Evolutionary conservation across 139 green algal species (phyloP), one percentile per base, ranked within the genome.

Genomic region (Gonium pectorale): DNA sequence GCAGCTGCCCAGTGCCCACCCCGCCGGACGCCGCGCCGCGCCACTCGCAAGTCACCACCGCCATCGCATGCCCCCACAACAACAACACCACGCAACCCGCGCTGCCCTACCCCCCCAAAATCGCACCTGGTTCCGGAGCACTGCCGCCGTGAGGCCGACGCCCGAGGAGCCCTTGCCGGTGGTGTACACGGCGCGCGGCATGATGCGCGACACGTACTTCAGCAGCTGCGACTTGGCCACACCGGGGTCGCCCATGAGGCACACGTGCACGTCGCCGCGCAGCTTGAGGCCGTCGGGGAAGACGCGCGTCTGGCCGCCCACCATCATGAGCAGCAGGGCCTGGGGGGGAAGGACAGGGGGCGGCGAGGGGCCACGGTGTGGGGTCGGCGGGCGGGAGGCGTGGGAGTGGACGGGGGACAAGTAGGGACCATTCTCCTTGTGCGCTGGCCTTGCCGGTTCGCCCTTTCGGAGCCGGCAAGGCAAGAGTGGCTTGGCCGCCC

Each of bases 161-260:
- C 96, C 97, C 44, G 92, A 97, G 70, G 93, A 97, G 31, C 97
- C 97, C 83, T 97, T 97, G 81, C 97, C 97, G 22, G 97, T 99
- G 43, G 97, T 99, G 94, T 99, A 99, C 7, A 99, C 94, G 0
- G 94, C 96, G 1, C 97, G 91, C 2, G 96, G 96, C 22, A 94
- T 95, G 49, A 98, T 89, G 78, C 95, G 91, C 5, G 90, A 89
- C 38, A 98, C 92, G 88, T 97, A 91, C 79, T 96, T 96, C 79
- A 98, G 94, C 87, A 98, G 92, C 94, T 99, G 97, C 13, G 90
- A 97, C 93, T 99, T 99, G 59, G 97, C 97, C 52, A 99, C 97
- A 82, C 97, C 97, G 13, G 97, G 97, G 87, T 99, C 97, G 33
- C 97, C 97, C 97, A 99, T 99, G 49, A 99, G 93, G 94, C 97